Evolutionary conservation across 164 flowering plant genomes (phyloP), one percentile per base, ranked within the genome.

Genomic region (Liriodendron chinense): DNA sequence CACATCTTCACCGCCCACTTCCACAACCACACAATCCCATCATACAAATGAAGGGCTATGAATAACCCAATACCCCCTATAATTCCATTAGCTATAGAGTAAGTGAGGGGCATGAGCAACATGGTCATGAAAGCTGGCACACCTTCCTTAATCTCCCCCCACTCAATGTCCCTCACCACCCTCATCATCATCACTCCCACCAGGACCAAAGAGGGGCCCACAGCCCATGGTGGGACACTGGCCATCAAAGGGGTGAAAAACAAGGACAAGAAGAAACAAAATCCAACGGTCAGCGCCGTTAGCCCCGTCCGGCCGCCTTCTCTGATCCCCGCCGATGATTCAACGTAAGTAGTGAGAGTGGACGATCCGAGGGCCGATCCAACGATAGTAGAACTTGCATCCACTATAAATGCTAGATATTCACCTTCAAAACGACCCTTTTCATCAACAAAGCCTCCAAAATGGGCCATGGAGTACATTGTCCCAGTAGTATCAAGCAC

Each of bases 271-370:
- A 86, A 69, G 82, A 92, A 92, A 70, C 85, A 94, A 3, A 87
- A 22, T 10, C 87, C 93, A 0, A 91, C 77, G 4, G 83, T 65
- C 48, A 92, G 72, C 0, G 97, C 93, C 1, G 98, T 92, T 69
- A 94, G 66, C 47, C 98, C 98, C 0, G 96, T 94, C 47, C 90
- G 81, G 0, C 98, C 98, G 0, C 98, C 98, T 81, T 94, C 98
- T 75, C 84, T 78, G 49, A 94, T 84, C 70, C 98, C 97, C 0
- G 92, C 96, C 0, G 96, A 81, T 7, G 96, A 94, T 71, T 94
- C 98, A 0, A 92, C 77, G 48, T 75, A 94, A 1, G 94, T 87
- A 0, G 94, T 89, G 0, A 82, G 70, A 0, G 97, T 86, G 0
- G 95, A 82, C 2, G 88, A 87, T 3, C 98, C 97, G n/a, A 94